Conservation (phyloP, 2,329 filamentous ascomycete genomes). For the Fusarium beomiforme region DNA sequence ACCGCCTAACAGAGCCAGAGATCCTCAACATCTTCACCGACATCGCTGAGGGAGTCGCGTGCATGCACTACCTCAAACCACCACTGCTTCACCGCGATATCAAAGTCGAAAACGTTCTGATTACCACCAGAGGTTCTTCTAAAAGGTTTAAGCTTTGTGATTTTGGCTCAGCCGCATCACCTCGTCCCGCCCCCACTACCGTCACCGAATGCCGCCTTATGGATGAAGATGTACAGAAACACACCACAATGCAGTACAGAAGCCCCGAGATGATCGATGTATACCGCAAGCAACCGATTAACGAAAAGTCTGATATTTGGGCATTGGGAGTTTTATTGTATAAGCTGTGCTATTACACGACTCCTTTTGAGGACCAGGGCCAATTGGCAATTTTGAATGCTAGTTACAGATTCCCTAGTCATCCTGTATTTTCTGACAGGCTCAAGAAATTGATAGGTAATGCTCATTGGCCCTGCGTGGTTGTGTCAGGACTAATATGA, state of each 20-base stretch:
- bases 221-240: conserved; percentile 96
- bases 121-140: conserved; percentile 72
- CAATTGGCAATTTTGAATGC: conserved; percentile 98
- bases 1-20: conserved; percentile 95
- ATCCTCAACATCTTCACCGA: conserved; percentile 97
- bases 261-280: conserved; percentile 99
- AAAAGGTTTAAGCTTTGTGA: conserved; percentile 95
- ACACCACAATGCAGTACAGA: conserved; percentile 96
- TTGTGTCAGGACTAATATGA: conserved; percentile 32
- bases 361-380: conserved; percentile 96
- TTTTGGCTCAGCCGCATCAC: conserved; percentile 91
- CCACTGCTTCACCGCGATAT: conserved; percentile 91
- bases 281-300: conserved; percentile 93
- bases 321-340: conserved; percentile 94
- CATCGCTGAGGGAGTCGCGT: conserved; percentile 94
- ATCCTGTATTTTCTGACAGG: conserved; percentile 89
- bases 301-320: conserved; percentile 99
- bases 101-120: conserved; percentile 98
- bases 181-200: conserved; percentile 84
- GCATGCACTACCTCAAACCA: conserved; percentile 98
- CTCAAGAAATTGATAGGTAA: conserved; percentile 89
- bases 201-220: conserved; percentile 90
- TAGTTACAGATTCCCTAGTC: conserved; percentile 88
- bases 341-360: conserved; percentile 99
- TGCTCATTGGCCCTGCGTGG: not conserved